Base-by-base conservation (phyloP, 2,329 filamentous ascomycete species). In the Xylariaceae sp. region DNA sequence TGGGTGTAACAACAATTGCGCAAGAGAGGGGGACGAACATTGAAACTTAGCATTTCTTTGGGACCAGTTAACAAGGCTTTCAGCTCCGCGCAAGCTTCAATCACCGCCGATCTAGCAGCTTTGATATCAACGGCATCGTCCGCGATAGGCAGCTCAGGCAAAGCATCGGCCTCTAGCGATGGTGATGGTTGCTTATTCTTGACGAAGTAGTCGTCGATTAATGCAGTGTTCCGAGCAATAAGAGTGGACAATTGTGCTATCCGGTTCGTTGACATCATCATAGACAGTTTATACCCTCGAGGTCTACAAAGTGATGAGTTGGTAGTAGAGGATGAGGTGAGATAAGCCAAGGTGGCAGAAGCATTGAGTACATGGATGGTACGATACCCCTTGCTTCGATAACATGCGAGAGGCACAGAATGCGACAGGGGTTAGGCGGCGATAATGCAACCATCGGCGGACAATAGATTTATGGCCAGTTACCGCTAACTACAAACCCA, bases 41-140 rank as follows among this genome's bases (percentile, higher is more conserved):
- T 42, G 43, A 54, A 54, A 31, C 13, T 47, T 2, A 60, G 13
- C 1, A 59, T 40, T 7, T 54, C 51, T 28, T 56, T 58, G 0
- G 57, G 57, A 2, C 57, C 59, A 5, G 52, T 57, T 18, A 61
- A 47, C 18, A 61, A 33, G 1, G 52, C 55, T 31, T 61, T 54
- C 1, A 61, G 38, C 34, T 61, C 59, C 4, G 55, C 47, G 7
- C 54, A 59, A 5, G 56, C 55, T 28, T 54, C 54, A 6, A 61
- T 60, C 1, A 60, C 48, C n/a, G 49, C 48, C 11, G n/a, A 11
- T 18, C 57, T 34, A 13, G 57, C 48, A 3, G 36, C 47, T 10
- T 57, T 31, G 22, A 57, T 19, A n/a, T 54, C 48, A 2, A n/a
- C 53, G 12, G 51, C 50, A 6, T 45, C 39, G 13, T 54, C 46